phyloP scores from a whole-genome alignment of 2,329 filamentous ascomycete genomes.

The Geosmithia putterillii region DNA sequence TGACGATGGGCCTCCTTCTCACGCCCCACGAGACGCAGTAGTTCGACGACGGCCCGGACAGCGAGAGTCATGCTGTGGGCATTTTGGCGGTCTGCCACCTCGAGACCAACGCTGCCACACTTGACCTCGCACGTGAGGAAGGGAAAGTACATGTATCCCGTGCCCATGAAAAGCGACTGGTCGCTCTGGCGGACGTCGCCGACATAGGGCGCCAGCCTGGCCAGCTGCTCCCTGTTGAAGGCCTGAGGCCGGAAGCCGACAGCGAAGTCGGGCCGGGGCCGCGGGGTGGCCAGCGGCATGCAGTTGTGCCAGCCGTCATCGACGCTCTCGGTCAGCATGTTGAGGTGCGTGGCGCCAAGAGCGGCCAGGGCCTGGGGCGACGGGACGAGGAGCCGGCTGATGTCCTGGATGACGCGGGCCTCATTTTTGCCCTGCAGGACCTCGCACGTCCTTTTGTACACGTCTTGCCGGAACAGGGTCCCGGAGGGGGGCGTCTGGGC shows the following conservation, averaged over 20 bases:
- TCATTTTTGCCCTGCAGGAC: slow-evolving; percentile 20
- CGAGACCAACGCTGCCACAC: slow-evolving; percentile 21
- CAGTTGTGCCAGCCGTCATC: slow-evolving; percentile 29
- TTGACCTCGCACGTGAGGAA: slow-evolving; percentile 37
- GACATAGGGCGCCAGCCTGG: slow-evolving; percentile 23
- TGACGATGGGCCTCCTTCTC: slow-evolving; percentile 24
- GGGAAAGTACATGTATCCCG: slow-evolving; percentile 32
- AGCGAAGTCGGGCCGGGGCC: slow-evolving; percentile 30
- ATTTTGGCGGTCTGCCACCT: slow-evolving; percentile 25
- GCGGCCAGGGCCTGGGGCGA: slow-evolving; percentile 20
- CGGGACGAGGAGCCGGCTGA: slow-evolving; percentile 21
- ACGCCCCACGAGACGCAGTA: slow-evolving; percentile 21
- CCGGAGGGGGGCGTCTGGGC: slow-evolving; percentile 9
- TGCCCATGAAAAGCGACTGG: slow-evolving; percentile 27
- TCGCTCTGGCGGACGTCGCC: slow-evolving; percentile 7
- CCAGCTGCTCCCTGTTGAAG: slow-evolving; percentile 28
- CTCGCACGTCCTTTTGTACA: slow-evolving; percentile 21
- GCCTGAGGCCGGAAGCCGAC: slow-evolving; percentile 25
- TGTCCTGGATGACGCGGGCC: slow-evolving; percentile 21
- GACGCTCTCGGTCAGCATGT: slow-evolving; percentile 14
- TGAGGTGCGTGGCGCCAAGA: slow-evolving; percentile 13
- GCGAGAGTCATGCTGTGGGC: slow-evolving; percentile 27
- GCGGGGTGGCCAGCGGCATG: slow-evolving; percentile 18
- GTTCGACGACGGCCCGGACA: slow-evolving; percentile 21
- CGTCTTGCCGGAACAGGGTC: slow-evolving; percentile 22